Conservation (phyloP, 228 moss, liverwort and hornwort genomes). For the Sphagnum fallax region DNA sequence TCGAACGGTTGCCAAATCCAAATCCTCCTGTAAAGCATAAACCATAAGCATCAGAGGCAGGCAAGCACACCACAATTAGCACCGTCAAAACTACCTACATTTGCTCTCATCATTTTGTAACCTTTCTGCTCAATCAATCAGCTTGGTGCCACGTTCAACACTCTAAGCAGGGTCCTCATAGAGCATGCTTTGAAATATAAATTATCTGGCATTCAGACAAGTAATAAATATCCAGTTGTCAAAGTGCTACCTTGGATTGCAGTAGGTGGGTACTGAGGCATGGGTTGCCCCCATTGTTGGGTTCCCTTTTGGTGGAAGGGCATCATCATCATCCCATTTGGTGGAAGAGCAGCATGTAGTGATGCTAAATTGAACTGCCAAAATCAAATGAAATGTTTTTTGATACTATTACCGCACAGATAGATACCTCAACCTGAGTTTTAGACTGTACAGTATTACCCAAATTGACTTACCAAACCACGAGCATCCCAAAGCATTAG, state of each 20-base stretch:
- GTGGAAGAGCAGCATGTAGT: constrained; percentile 69
- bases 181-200: too few relatives aligned
- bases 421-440: too few relatives aligned
- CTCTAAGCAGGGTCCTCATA: too few relatives aligned
- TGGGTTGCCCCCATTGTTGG: constrained; percentile 19
- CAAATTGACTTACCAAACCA: too few relatives aligned
- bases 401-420: too few relatives aligned
- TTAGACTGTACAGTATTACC: too few relatives aligned
- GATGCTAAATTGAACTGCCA: constrained; percentile 69
- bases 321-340: constrained; percentile 25
- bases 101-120: too few relatives aligned
- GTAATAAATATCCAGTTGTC: background rate
- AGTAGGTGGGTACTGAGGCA: constrained; percentile 18
- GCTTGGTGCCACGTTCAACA: too few relatives aligned
- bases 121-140: too few relatives aligned
- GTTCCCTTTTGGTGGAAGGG: background rate
- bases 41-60: background rate
- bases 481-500: too few relatives aligned
- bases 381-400: too few relatives aligned
- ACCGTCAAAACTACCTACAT: background rate
- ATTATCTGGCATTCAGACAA: too few relatives aligned
- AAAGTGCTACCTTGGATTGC: background rate
- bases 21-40: constrained; percentile 7
- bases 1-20: constrained; percentile 3
- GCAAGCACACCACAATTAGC: background rate